Evolutionary conservation across 139 green algal genomes (phyloP), one percentile per base, ranked within the genome.

Genomic region (Auxenochlorella pyrenoidosa): DNA sequence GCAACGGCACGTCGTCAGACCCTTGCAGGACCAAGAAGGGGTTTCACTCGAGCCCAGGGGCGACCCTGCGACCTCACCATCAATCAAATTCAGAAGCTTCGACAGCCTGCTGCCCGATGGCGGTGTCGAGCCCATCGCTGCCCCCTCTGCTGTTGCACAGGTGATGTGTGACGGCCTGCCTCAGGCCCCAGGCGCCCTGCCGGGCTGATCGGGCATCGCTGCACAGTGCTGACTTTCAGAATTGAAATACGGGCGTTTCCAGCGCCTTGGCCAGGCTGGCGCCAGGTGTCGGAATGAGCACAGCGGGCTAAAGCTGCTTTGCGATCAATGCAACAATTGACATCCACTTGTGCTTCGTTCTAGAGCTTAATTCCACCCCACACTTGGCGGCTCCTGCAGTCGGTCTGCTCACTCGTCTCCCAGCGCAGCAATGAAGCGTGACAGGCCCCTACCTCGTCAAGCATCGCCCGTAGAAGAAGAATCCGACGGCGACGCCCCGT

Each of bases 41-140:
- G 54, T 63, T 63, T 63, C 54, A 63, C 54, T 28, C 22, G 15
- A 63, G 54, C 54, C 54, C 13, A 24, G 54, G 15, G 15, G 22
- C 54, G 16, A 22, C 68, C 38, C 2, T 36, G 16, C 43, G 13
- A 30, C 30, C 84, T 59, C 76, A 88, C 85, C 75, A 60, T 88
- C 76, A 16, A 88, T 80, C 34, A 88, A 65, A 24, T 72, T 71
- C 26, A 88, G 76, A 22, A 88, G 76, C 63, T 88, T 88, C 24
- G 79, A 34, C 60, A 88, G 60, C 44, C 85, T 76, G 76, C 44
- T 84, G 60, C 84, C 70, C 0, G n/a, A 36, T 28, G 70, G 36
- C 15, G 70, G 2, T 28, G 70, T 28, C 34, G 70, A 43, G n/a
- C n/a, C 70, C 70, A 76, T 76, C 6, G 34, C 16, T 40, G 66